A percentile compares a stretch with the other conserved stretches of the same genome.
Evolutionary conservation across 768 basidiomycete genomes (phyloP).

Genomic region (Crucibulum laeve): DNA sequence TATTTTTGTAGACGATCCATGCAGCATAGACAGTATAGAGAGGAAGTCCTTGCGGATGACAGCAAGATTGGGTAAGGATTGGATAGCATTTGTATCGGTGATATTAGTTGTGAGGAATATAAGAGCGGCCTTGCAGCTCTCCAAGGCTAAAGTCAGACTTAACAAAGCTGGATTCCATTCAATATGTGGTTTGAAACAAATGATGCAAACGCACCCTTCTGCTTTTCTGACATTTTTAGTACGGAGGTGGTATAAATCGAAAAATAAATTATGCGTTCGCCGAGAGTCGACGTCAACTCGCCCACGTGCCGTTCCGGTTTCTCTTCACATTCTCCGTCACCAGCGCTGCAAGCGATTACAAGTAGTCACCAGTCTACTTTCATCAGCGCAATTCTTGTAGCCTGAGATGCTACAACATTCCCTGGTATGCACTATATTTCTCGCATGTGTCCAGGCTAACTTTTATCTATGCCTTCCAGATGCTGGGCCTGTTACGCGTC

Average conservation of each 20-base stretch:
- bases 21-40: slow-evolving; percentile 54
- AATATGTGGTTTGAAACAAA: background rate
- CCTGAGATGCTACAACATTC: slow-evolving; percentile 22
- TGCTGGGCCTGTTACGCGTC: slow-evolving; percentile 34
- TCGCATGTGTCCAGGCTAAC: slow-evolving; percentile 7
- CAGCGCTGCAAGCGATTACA: no score
- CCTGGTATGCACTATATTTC: slow-evolving; percentile 14
- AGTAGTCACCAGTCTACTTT: slow-evolving; percentile 12
- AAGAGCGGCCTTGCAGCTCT: slow-evolving; percentile 36
- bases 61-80: slow-evolving; percentile 22
- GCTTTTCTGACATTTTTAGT: slow-evolving; percentile 31
- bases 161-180: slow-evolving; percentile 18
- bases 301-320: no score
- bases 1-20: slow-evolving; percentile 54
- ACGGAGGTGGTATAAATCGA: slow-evolving; percentile 6
- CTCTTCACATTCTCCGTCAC: no score
- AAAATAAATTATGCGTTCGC: no score
- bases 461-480: slow-evolving; percentile 16
- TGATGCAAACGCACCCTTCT: slow-evolving; percentile 29
- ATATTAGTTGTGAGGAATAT: slow-evolving; percentile 11
- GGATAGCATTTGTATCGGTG: slow-evolving; percentile 1
- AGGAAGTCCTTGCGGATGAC: slow-evolving; percentile 52
- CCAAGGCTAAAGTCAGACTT: slow-evolving; percentile 26
- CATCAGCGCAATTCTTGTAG: slow-evolving; percentile 4
- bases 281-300: no score